Evolutionary conservation across 495 filamentous ascomycete species (phyloP).

Genomic region (Aspergillus kassunensis): DNA sequence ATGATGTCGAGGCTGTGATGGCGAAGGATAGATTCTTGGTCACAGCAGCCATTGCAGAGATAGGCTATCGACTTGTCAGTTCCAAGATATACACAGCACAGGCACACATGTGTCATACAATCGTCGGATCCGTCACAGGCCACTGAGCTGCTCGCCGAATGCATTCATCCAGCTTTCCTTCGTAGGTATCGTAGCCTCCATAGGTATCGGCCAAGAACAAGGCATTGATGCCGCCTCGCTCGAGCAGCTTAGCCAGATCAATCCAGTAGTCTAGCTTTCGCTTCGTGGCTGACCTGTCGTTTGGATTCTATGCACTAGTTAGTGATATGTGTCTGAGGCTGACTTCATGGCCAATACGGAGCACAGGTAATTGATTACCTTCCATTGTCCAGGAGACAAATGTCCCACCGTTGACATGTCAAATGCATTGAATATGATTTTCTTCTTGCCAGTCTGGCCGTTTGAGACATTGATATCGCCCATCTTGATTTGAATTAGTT

Average conservation of each 20-base stretch:
- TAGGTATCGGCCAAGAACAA: constrained; percentile 61
- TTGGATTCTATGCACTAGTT: constrained; percentile 39
- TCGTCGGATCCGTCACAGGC: constrained; percentile 53
- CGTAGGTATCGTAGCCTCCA: constrained; percentile 55
- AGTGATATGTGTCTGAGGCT: neutral
- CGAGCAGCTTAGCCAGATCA: constrained; percentile 56
- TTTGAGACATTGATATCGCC: neutral
- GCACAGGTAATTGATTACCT: constrained; percentile 29
- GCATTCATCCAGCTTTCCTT: constrained; percentile 50
- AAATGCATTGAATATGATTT: constrained; percentile 62
- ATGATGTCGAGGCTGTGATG: constrained; percentile 52
- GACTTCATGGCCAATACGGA: neutral
- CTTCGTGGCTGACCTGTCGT: constrained; percentile 54
- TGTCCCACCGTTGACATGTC: constrained; percentile 61
- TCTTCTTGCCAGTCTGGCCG: constrained; percentile 41
- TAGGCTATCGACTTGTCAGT: constrained; percentile 27
- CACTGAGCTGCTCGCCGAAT: constrained; percentile 52
- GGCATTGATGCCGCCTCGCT: constrained; percentile 55
- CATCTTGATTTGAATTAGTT: neutral
- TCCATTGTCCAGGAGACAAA: constrained; percentile 61
- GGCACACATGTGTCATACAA: constrained; percentile 40
- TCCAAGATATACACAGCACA: neutral
- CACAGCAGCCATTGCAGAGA: constrained; percentile 47
- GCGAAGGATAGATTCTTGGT: constrained; percentile 46
- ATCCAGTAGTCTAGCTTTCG: constrained; percentile 56